Percentiles rank a stretch among this genome's conserved stretches.
phyloP scores from a whole-genome alignment of 352 stramenopile species.

The Phytophthora podocarpi region DNA sequence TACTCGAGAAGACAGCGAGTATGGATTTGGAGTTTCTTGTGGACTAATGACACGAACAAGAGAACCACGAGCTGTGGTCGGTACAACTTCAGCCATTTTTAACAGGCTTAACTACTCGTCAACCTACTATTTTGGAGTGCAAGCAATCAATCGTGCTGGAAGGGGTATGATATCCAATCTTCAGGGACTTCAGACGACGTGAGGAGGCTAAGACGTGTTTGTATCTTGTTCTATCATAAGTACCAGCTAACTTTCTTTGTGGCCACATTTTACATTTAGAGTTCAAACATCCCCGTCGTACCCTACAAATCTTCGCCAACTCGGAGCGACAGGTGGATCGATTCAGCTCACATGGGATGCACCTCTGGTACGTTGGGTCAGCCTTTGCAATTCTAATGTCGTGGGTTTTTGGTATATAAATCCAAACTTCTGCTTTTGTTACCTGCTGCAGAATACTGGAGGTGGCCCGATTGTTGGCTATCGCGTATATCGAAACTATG shows the following conservation, averaged over 20 bases:
- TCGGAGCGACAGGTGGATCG: constrained; percentile 46
- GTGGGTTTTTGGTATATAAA: too few relatives aligned
- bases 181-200: constrained; percentile 45
- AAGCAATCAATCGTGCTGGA: constrained; percentile 50
- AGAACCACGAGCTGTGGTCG: constrained; percentile 27
- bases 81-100: constrained; percentile 48
- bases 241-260: background rate
- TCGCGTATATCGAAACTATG: constrained; percentile 62
- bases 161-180: constrained; percentile 37
- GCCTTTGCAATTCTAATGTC: background rate
- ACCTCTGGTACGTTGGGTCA: constrained; percentile 39
- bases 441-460: constrained; percentile 37
- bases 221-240: background rate
- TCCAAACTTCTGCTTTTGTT: background rate
- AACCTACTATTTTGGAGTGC: constrained; percentile 58
- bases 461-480: constrained; percentile 53
- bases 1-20: constrained; percentile 18
- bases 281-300: constrained; percentile 42
- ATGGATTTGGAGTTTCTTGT: constrained; percentile 33
- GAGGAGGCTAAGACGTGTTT: constrained; percentile 1
- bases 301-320: constrained; percentile 31
- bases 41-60: constrained; percentile 6
- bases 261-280: constrained; percentile 16
- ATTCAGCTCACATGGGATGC: constrained; percentile 47
- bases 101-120: constrained; percentile 50